Conservation (phyloP, 176 grass and related monocot genomes). For the Leersia perrieri region DNA sequence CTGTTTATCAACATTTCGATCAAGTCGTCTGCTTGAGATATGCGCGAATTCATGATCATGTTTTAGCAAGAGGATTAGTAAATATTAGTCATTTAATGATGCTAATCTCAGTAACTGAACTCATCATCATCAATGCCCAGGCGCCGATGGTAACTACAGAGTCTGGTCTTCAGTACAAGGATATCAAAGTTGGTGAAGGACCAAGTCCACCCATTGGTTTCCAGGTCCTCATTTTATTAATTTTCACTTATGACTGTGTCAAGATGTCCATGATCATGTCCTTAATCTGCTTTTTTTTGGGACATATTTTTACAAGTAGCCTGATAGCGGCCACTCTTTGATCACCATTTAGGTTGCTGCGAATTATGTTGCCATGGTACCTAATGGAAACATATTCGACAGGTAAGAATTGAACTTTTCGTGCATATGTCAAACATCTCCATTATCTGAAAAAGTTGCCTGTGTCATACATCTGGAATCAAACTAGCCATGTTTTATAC, state of each 20-base stretch:
- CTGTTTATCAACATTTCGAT: background rate
- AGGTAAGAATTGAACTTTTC: conserved; percentile 39
- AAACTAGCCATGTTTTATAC: background rate
- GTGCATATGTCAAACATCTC: background rate
- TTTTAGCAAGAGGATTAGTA: background rate
- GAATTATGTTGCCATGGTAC: conserved; percentile 94
- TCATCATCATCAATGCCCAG: conserved; percentile 32
- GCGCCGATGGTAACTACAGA: conserved; percentile 84
- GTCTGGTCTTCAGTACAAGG: conserved; percentile 86
- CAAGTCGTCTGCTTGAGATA: background rate
- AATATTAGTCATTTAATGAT: background rate
- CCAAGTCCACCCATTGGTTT: conserved; percentile 84
- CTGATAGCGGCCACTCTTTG: background rate
- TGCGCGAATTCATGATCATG: background rate
- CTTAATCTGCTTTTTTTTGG: background rate
- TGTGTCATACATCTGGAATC: background rate
- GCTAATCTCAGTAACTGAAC: background rate
- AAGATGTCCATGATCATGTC: background rate
- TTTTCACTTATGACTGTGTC: background rate
- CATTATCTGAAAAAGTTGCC: no score
- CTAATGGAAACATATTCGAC: conserved; percentile 84
- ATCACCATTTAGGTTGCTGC: conserved; percentile 74
- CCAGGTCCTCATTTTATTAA: conserved; percentile 45
- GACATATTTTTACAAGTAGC: background rate
- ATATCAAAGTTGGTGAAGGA: conserved; percentile 77